phyloP scores from a whole-genome alignment of 495 filamentous ascomycete genomes.

The Annulohypoxylon stygium region DNA sequence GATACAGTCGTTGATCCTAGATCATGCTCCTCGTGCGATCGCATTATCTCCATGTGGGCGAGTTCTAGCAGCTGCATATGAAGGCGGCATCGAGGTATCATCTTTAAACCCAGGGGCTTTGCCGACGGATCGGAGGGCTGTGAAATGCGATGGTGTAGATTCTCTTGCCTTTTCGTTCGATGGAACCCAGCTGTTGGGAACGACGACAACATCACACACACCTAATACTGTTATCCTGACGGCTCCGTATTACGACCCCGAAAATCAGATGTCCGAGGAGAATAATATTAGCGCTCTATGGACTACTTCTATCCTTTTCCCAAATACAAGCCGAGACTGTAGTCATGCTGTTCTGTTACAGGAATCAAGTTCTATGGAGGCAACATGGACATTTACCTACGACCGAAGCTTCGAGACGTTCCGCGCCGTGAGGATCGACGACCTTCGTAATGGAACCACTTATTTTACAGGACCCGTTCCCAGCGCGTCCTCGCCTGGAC shows the following conservation, averaged over 20 bases:
- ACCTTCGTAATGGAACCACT: conserved; percentile 79
- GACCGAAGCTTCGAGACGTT: conserved; percentile 82
- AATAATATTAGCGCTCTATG: conserved; percentile 82
- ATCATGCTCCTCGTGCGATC: conserved; percentile 81
- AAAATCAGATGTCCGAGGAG: conserved; percentile 64
- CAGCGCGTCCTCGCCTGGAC: conserved; percentile 56
- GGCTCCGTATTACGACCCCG: conserved; percentile 80
- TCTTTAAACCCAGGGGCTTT: conserved; percentile 74
- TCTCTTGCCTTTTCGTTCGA: conserved; percentile 84
- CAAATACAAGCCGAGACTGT: conserved; percentile 79
- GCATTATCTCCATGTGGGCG: conserved; percentile 83
- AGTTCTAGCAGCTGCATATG: conserved; percentile 87
- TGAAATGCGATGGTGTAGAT: conserved; percentile 86
- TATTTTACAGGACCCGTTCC: conserved; percentile 82
- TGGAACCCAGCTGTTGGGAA: conserved; percentile 86
- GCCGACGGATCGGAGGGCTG: conserved; percentile 77
- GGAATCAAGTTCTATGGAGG: conserved; percentile 75
- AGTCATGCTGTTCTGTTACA: conserved; percentile 82
- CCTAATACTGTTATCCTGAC: conserved; percentile 82
- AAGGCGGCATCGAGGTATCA: conserved; percentile 87
- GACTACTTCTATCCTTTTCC: conserved; percentile 91
- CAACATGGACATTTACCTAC: conserved; percentile 83
- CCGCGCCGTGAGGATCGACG: conserved; percentile 79
- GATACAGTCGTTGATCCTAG: conserved; percentile 76
- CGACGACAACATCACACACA: conserved; percentile 71